Base-by-base conservation (phyloP, 169 alveolate species). In the Plasmodium vivax region DNA sequence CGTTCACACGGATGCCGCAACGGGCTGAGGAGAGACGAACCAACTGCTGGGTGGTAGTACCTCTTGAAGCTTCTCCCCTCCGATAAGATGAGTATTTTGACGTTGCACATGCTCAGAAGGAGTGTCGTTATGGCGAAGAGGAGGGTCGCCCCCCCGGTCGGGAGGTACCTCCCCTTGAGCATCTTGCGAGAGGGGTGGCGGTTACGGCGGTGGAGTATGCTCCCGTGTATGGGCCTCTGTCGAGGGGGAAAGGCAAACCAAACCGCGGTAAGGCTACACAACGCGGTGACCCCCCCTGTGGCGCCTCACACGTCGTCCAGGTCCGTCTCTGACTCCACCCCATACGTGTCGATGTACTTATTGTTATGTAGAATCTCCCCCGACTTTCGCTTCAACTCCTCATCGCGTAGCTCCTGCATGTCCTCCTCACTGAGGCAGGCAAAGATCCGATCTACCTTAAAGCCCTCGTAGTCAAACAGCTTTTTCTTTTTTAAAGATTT, bases 401-500 rank as follows among this genome's bases (percentile, higher is more conserved):
- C 94, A 4, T 87, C 90, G 12, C 94, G 34, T 19, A 87, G 62
- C 81, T 87, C 94, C 81, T 87, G 72, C 94, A 87, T 87, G 32
- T 87, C 94, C 36, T 87, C 94, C 45, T 87, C 94, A 54, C 74
- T 19, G 6, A 87, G 71, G 43, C 88, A 79, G 5, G 88, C 27
- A n/a, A 87, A 87, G 10, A 87, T 87, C 56, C 79, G 23, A 77
- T 87, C 90, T 5, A 87, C 94, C 45, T 87, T 87, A 77, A 87
- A 90, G 16, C 92, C 95, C 16, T 90, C 95, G 41, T 90, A 90
- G 68, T 90, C 95, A 81, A 90, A 90, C 4, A 81, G 3, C 47
- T 90, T 90, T 81, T 90, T 90, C 81, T 90, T 90, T 79, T 81
- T 90, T 68, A 90, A 43, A 4, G 95, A 90, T 81, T 90, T 90